A percentile compares a stretch with the other conserved stretches of the same genome.
Conservation (phyloP, 139 green algal genomes). For the Chlorella sp. region DNA sequence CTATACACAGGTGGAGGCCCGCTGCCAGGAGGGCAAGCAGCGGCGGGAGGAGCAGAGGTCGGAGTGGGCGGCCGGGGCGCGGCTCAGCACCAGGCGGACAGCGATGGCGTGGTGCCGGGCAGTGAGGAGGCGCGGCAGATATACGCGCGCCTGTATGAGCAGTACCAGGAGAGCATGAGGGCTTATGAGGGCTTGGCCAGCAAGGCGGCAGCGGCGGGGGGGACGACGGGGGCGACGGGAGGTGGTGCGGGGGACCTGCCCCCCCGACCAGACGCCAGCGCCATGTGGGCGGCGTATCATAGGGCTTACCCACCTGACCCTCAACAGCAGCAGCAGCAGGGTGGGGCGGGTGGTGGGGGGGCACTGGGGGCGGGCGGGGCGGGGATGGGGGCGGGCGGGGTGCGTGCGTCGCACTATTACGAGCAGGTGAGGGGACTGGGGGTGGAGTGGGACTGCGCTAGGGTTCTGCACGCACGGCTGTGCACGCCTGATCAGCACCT, state of each 20-base stretch:
- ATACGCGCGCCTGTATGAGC: neutral
- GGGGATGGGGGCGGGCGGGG: neutral
- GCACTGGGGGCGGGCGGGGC: neutral
- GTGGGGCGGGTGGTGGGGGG: neutral
- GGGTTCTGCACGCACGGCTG: no score
- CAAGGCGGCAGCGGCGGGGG: neutral
- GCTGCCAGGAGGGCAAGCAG: neutral
- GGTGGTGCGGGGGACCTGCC: neutral
- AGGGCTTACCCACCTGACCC: neutral
- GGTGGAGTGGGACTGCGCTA: no score
- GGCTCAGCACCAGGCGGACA: neutral
- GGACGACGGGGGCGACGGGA: neutral
- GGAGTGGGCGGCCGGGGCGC: neutral
- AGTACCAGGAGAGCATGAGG: neutral
- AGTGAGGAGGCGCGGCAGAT: neutral
- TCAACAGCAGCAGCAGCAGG: neutral
- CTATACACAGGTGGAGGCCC: no score
- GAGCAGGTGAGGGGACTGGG: no score
- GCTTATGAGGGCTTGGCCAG: neutral
- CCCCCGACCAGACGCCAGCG: neutral
- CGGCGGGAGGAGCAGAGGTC: neutral
- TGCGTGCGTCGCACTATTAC: conserved; percentile 17
- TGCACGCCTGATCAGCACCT: no score
- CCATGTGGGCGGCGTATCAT: conserved; percentile 1
- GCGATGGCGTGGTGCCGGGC: neutral